phyloP scores from a whole-genome alignment of 192 early-diverging fungal genomes.

The Blastocladiella britannica region DNA sequence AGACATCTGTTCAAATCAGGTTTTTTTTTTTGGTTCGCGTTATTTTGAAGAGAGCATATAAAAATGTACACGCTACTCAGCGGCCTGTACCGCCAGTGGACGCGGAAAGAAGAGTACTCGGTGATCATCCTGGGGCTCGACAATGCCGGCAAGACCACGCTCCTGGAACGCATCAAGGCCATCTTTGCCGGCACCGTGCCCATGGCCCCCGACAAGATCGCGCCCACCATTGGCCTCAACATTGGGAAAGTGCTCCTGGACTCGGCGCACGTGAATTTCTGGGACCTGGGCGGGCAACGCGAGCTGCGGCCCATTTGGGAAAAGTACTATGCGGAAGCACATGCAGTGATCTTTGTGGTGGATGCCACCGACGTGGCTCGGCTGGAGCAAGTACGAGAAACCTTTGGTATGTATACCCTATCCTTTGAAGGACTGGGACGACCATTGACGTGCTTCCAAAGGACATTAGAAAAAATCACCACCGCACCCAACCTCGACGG shows the following conservation, averaged over 20 bases:
- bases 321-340: slow-evolving; percentile 80
- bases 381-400: slow-evolving; percentile 52
- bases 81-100: slow-evolving; percentile 74
- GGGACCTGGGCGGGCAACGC: slow-evolving; percentile 83
- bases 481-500: slow-evolving; percentile 28
- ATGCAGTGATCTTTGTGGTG: slow-evolving; percentile 82
- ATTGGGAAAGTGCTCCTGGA: slow-evolving; percentile 58
- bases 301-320: slow-evolving; percentile 81
- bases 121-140: slow-evolving; percentile 93
- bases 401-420: slow-evolving; percentile 37
- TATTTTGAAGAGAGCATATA: too few species aligned
- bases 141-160: slow-evolving; percentile 94
- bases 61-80: slow-evolving; percentile 90
- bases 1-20: too few species aligned
- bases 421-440: background rate
- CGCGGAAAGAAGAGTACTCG: slow-evolving; percentile 75
- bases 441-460: background rate
- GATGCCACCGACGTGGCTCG: slow-evolving; percentile 64
- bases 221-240: slow-evolving; percentile 85
- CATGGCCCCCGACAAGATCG: slow-evolving; percentile 73
- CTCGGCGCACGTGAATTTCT: slow-evolving; percentile 58
- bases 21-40: too few species aligned
- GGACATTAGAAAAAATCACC: background rate
- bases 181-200: slow-evolving; percentile 46
- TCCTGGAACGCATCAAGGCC: slow-evolving; percentile 76